Evolutionary conservation across 1,284 basidiomycete species (phyloP).

Genomic region (Leccinum cinnamomeum): DNA sequence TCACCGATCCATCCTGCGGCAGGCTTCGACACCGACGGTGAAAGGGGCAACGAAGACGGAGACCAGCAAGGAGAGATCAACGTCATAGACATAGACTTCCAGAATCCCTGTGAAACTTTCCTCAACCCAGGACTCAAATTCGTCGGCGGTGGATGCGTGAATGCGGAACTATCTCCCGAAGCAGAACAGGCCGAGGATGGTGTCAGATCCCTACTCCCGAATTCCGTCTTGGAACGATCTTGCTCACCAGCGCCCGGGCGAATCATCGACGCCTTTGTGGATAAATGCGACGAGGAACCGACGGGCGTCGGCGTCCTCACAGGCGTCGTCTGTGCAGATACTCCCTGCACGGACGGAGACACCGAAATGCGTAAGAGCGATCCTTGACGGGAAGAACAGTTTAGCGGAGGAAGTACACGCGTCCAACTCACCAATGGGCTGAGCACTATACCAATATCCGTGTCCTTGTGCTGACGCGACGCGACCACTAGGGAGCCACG

Average conservation of each 20-base stretch:
- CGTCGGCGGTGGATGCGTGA: slow-evolving; percentile 11
- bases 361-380: background rate
- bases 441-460: too few species aligned
- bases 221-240: too few species aligned
- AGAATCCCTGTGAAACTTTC: slow-evolving; percentile 33
- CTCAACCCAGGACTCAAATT: slow-evolving; percentile 16
- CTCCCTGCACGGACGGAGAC: slow-evolving; percentile 1
- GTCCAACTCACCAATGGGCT: too few species aligned
- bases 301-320: slow-evolving; percentile 4
- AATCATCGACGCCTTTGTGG: background rate
- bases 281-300: slow-evolving; percentile 3
- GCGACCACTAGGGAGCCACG: slow-evolving; percentile 26
- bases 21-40: slow-evolving; percentile 12
- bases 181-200: background rate
- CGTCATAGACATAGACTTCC: slow-evolving; percentile 14
- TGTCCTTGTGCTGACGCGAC: too few species aligned
- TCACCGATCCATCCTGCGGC: slow-evolving; percentile 8
- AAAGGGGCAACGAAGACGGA: slow-evolving; percentile 22
- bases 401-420: slow-evolving; percentile 7
- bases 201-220: too few species aligned
- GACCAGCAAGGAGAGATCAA: slow-evolving; percentile 25
- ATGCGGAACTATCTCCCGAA: slow-evolving; percentile 8
- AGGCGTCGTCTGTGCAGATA: slow-evolving; percentile 18
- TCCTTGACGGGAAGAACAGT: slow-evolving; percentile 26
- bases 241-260: background rate